Conservation (phyloP, 495 filamentous ascomycete genomes). For the Letharia lupina region DNA sequence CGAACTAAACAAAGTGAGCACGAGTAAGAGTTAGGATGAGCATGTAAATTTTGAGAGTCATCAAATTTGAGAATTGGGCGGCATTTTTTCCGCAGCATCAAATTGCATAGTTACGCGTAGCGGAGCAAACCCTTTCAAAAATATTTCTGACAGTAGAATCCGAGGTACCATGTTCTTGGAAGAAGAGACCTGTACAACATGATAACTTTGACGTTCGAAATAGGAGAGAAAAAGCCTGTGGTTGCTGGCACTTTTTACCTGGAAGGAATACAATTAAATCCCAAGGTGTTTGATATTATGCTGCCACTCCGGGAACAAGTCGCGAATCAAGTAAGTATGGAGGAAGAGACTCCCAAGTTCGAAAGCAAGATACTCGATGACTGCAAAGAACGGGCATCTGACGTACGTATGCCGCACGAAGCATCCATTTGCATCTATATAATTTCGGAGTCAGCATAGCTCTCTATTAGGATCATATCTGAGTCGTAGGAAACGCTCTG, state of each 20-base stretch:
- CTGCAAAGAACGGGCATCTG: neutral
- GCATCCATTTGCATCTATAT: conserved; percentile 75
- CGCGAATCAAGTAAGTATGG: neutral
- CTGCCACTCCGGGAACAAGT: neutral
- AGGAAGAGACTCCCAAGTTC: neutral
- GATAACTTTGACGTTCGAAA: neutral
- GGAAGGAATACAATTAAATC: neutral
- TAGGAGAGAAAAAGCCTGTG: neutral
- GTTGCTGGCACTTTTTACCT: neutral
- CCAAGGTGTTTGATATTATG: neutral
- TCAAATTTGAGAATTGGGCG: neutral
- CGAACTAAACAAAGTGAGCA: conserved; percentile 51
- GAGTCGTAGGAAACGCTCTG: neutral
- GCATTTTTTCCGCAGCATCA: neutral
- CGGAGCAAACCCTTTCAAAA: neutral
- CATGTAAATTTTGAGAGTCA: neutral
- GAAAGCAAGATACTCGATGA: neutral
- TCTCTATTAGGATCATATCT: neutral
- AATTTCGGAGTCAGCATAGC: neutral
- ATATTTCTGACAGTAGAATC: neutral
- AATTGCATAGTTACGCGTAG: neutral
- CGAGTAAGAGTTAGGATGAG: neutral
- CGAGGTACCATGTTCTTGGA: neutral
- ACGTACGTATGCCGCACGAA: conserved; percentile 72
- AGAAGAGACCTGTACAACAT: neutral